Evolutionary conservation across 2,329 filamentous ascomycete genomes (phyloP), one percentile per base, ranked within the genome.

Genomic region (Gliomastix tumulicola): DNA sequence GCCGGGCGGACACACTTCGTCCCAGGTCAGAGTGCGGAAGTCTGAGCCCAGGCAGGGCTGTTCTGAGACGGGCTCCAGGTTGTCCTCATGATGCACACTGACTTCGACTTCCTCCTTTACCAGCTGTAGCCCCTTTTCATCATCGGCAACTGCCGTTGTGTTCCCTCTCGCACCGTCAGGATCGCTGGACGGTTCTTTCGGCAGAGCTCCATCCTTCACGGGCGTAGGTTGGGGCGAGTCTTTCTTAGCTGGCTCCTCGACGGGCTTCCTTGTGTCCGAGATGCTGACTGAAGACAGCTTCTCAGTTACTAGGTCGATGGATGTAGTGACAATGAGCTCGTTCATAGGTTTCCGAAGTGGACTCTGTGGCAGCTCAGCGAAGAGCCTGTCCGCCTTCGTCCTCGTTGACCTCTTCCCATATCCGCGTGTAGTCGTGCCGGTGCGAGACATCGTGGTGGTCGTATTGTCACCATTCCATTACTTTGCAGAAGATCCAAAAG

Each of bases 1-100:
- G 13, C 63, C 66, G 0, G 63, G 56, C 0, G 71, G 69, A 34
- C 76, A 76, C 21, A 82, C 63, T 36, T 80, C 74, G 21, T 65
- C 55, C 77, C 78, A 82, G 2, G 64, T 62, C 28, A 79, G 55
- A 6, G 66, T 48, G 4, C 67, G 63, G 13, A 74, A 54, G n/a
- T n/a, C n/a, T n/a, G n/a, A n/a, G n/a, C n/a, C n/a, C n/a, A n/a
- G n/a, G n/a, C n/a, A n/a, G n/a, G n/a, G n/a, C n/a, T n/a, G n/a
- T n/a, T n/a, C n/a, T 7, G 47, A 42, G 6, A 44, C 36, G 8
- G 32, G 18, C 12, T 41, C 30, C 8, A 28, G 13, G 17, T 28
- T 13, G 5, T 16, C 17, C 25, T 28, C 10, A 16, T 10, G 11
- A 16, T 12, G 36, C n/a, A n/a, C n/a, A n/a, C n/a, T n/a, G n/a